Conservation (phyloP, 2,329 filamentous ascomycete species). For the Trichoderma harzianum region DNA sequence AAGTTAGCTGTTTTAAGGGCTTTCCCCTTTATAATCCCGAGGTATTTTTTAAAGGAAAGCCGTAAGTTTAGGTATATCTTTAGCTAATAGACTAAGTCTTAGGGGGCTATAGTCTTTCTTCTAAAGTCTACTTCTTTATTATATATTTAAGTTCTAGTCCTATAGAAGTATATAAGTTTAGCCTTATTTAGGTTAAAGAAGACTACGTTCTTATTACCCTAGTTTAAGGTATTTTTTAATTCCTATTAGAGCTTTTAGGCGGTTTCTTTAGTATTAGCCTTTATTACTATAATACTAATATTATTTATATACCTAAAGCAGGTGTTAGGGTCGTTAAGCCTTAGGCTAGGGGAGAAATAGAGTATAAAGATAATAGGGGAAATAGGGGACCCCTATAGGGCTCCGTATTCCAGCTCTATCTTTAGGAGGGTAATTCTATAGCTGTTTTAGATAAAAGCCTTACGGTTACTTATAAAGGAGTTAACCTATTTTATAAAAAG, state of each 20-base stretch:
- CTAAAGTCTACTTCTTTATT: background rate
- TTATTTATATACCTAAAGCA: background rate
- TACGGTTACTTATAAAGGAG: background rate
- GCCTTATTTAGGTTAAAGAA: too few relatives aligned
- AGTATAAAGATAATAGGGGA: background rate
- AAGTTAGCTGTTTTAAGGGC: background rate
- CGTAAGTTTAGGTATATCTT: background rate
- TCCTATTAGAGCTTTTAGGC: background rate
- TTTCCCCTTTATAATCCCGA: background rate
- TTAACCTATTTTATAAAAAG: background rate
- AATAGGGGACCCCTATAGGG: background rate
- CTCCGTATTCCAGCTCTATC: background rate
- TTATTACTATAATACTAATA: background rate
- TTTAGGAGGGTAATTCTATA: background rate
- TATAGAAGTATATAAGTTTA: too few relatives aligned
- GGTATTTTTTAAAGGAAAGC: background rate
- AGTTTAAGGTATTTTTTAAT: too few relatives aligned
- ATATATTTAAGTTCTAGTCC: too few relatives aligned
- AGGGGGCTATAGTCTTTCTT: background rate
- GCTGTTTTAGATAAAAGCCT: background rate
- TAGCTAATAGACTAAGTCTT: background rate
- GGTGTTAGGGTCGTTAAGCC: background rate
- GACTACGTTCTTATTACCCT: too few relatives aligned
- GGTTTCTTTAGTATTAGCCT: too few relatives aligned
- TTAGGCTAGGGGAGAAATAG: background rate